Conservation (phyloP, 768 basidiomycete genomes). For the Naganishia friedmannii region DNA sequence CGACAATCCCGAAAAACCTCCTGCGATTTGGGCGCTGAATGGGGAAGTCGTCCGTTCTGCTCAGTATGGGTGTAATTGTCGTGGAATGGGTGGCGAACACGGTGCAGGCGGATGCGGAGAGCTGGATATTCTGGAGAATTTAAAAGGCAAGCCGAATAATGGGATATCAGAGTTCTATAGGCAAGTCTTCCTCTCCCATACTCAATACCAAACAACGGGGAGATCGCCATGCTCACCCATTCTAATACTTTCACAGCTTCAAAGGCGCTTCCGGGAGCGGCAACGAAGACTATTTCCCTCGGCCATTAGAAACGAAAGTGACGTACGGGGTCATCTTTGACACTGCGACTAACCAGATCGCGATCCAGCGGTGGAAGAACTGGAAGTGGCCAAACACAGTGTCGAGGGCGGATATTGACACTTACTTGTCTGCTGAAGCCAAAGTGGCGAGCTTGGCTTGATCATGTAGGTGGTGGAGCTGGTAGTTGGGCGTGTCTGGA, state of each 20-base stretch:
- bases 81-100: background rate
- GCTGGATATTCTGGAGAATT: background rate
- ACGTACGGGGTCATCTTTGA: conserved; percentile 4
- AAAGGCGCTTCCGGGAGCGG: background rate
- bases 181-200: background rate
- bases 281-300: background rate
- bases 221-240: background rate
- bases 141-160: background rate
- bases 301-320: background rate
- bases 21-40: background rate
- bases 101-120: background rate
- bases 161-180: background rate
- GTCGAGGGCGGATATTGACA: background rate
- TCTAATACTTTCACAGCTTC: background rate
- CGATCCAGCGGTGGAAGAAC: background rate
- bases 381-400: background rate
- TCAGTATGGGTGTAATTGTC: background rate
- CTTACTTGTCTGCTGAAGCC: background rate
- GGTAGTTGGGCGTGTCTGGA: no score
- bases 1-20: background rate
- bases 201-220: no score
- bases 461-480: background rate
- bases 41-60: background rate
- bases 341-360: conserved; percentile 1
- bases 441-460: background rate